A percentile compares a stretch with the other conserved stretches of the same genome.
Conservation (phyloP, 768 basidiomycete species). For the Hirschioporus abietinus region DNA sequence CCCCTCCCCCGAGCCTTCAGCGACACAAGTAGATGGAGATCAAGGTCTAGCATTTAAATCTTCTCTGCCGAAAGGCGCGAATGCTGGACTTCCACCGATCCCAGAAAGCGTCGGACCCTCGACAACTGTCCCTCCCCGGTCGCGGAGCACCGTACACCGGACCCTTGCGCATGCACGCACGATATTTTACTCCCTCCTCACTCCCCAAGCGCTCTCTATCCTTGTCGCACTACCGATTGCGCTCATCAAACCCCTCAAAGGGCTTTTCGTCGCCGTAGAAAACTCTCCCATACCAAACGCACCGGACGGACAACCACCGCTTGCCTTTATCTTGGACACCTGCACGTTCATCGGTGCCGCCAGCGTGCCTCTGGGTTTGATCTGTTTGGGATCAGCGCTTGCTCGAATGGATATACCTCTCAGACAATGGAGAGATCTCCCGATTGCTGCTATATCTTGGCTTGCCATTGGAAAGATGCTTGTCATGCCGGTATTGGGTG, state of each 20-base stretch:
- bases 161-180: not conserved
- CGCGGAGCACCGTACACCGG: not conserved
- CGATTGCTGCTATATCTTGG: constrained; percentile 45
- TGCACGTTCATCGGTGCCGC: constrained; percentile 56
- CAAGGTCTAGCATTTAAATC: not conserved
- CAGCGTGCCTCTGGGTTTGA: constrained; percentile 57
- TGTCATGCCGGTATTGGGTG: constrained; percentile 55
- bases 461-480: constrained; percentile 53
- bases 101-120: constrained; percentile 3
- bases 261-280: constrained; percentile 47
- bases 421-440: constrained; percentile 37
- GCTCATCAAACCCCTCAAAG: constrained; percentile 52
- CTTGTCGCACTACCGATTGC: constrained; percentile 50
- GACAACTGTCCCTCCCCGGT: constrained; percentile 4
- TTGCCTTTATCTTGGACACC: constrained; percentile 55
- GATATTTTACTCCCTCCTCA: constrained; percentile 34
- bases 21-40: not conserved
- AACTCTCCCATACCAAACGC: constrained; percentile 41
- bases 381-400: constrained; percentile 57
- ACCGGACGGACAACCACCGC: constrained; percentile 64
- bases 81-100: not conserved
- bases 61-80: not conserved
- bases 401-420: constrained; percentile 52
- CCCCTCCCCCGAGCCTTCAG: not conserved
- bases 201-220: constrained; percentile 49